Evolutionary conservation across 1,284 basidiomycete genomes (phyloP), one percentile per base, ranked within the genome.

Genomic region (Fomitopsis pinicola): DNA sequence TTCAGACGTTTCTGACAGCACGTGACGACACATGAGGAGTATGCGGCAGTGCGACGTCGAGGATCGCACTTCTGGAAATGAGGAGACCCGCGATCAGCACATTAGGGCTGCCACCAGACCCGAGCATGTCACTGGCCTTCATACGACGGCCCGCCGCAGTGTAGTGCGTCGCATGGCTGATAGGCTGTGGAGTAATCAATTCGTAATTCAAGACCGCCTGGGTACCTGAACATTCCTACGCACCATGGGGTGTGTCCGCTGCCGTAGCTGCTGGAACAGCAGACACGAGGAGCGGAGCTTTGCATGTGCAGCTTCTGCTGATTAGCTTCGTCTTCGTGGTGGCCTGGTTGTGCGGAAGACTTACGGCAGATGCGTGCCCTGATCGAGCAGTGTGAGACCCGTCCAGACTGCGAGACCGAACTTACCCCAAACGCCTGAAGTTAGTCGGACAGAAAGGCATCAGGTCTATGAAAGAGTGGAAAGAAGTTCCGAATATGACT

Each of bases 291-390:
- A 54, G 35, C 52, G 52, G 52, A 38, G 52, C 52, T 54, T 54
- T 54, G 52, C 12, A 15, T 22, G 7, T 14, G 30, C 33, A 26
- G 35, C 35, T 54, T 54, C 52, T 40, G 7, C 22, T 54, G 52
- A 54, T 54, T 35, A 15, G 36, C 52, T 54, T 54, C 52, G 36
- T 19, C 52, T 54, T 54, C 52, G 35, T 54, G 35, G 52, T 33
- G 52, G 52, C 19, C 52, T 54, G 52, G 38, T 54, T 54, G 40
- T 54, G 52, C 36, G 36, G 33, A 54, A 54, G 52, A 40, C 48
- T 54, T 54, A 54, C 52, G 52, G 52, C 52, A 54, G 52, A 38
- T 54, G 17, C 52, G 33, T 54, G 52, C 52, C 52, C 52, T 54
- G 52, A 54, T 54, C 52, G 52, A 54, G 50, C 35, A 54, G 52